phyloP scores from a whole-genome alignment of 1,139 yeast species.

The Starmera stellimalicola region DNA sequence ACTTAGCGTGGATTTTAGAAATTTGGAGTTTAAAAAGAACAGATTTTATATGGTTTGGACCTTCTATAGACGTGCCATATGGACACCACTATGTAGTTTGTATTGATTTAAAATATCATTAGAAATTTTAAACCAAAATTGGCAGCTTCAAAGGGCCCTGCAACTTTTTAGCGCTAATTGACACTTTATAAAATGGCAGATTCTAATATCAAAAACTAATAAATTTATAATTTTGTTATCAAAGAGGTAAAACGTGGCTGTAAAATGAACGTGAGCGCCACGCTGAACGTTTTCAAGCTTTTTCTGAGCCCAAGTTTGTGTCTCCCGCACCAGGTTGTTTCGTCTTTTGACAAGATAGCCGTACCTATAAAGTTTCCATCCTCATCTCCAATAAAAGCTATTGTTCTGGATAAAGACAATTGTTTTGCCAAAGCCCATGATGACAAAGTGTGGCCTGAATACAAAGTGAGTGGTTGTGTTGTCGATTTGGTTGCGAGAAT shows the following conservation, averaged over 20 bases:
- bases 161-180: too few relatives aligned
- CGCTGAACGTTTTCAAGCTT: constrained; percentile 55
- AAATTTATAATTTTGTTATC: neutral
- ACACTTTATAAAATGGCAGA: too few relatives aligned
- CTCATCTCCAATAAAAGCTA: constrained; percentile 44
- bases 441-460: constrained; percentile 72
- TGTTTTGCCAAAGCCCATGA: constrained; percentile 85
- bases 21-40: too few relatives aligned
- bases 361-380: constrained; percentile 34
- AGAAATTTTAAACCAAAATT: too few relatives aligned
- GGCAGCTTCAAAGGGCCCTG: too few relatives aligned
- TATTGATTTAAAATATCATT: too few relatives aligned
- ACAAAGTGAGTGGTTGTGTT: constrained; percentile 20
- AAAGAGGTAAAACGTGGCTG: neutral
- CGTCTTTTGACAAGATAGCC: constrained; percentile 54
- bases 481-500: neutral
- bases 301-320: constrained; percentile 58
- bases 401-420: constrained; percentile 90
- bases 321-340: constrained; percentile 54
- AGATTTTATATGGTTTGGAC: too few relatives aligned
- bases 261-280: constrained; percentile 54
- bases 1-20: neutral
- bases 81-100: too few relatives aligned
- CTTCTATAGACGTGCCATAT: too few relatives aligned
- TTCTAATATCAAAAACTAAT: too few relatives aligned